Evolutionary conservation across 148 eudicot genomes (phyloP).

Genomic region (Rhododendron kiyosumense): DNA sequence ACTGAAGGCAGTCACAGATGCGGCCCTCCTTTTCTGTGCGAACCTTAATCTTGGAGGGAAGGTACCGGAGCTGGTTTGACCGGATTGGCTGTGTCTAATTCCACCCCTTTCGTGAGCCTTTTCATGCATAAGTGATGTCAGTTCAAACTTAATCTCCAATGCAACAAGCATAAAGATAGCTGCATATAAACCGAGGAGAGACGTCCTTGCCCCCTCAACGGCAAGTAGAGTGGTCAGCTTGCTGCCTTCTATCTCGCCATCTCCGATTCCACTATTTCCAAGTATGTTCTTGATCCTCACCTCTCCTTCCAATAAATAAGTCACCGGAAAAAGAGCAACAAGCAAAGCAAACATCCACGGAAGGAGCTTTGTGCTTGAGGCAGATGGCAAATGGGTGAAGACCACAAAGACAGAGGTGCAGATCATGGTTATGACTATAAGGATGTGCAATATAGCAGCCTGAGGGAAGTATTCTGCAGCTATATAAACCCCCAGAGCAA

Average conservation of each 20-base stretch:
- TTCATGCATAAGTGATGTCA: constrained; percentile 75
- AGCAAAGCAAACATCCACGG: constrained; percentile 98
- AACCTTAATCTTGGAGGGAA: constrained; percentile 80
- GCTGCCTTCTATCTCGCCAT: constrained; percentile 60
- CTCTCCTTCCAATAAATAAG: constrained; percentile 87
- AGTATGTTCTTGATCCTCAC: constrained; percentile 61
- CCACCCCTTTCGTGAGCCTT: constrained; percentile 69
- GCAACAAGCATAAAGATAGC: constrained; percentile 97
- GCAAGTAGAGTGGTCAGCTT: constrained; percentile 67
- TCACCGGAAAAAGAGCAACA: constrained; percentile 98
- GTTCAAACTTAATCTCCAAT: constrained; percentile 79
- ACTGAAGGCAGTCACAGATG: constrained; percentile 63
- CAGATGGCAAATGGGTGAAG: constrained; percentile 93
- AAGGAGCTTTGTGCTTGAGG: constrained; percentile 79
- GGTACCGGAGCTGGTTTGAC: constrained; percentile 47
- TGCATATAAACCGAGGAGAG: constrained; percentile 90
- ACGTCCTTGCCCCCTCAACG: constrained; percentile 94
- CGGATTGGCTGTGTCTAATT: constrained; percentile 51
- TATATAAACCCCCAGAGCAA: constrained; percentile 79
- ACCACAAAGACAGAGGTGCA: constrained; percentile 76
- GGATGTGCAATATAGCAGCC: constrained; percentile 69
- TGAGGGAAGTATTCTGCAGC: constrained; percentile 93
- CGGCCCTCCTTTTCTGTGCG: constrained; percentile 82
- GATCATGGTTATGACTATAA: constrained; percentile 81
- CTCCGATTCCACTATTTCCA: constrained; percentile 44